Conservation (phyloP, 768 basidiomycete species). For the Gymnopilus dilepis region DNA sequence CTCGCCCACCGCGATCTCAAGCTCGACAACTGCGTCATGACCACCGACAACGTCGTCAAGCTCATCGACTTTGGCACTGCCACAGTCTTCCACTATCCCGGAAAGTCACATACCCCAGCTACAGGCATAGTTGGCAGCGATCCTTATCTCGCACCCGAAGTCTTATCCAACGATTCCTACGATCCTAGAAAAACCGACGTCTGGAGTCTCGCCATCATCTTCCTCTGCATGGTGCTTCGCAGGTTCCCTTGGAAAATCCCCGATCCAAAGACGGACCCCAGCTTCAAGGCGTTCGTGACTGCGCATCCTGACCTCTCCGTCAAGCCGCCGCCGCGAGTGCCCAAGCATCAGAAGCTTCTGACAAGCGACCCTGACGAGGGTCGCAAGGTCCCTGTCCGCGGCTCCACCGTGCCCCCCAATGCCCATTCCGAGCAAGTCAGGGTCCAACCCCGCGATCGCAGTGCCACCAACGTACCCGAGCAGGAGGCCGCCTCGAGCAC, state of each 20-base stretch:
- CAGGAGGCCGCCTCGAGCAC: conserved; percentile 39
- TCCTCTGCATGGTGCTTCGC: conserved; percentile 97
- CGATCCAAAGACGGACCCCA: conserved; percentile 90
- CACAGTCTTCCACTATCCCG: conserved; percentile 99
- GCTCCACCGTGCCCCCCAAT: conserved; percentile 40
- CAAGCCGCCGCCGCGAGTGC: conserved; percentile 47
- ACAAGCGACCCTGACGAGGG: conserved; percentile 5
- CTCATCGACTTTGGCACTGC: conserved; percentile 99
- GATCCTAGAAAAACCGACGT: conserved; percentile 98
- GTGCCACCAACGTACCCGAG: conserved; percentile 33
- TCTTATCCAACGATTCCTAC: conserved; percentile 78
- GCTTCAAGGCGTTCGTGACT: conserved; percentile 89
- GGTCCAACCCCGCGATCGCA: conserved; percentile 38
- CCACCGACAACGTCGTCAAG: conserved; percentile 91
- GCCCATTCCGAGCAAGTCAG: conserved; percentile 29
- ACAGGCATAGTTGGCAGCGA: conserved; percentile 96
- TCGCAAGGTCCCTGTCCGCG: conserved; percentile 34
- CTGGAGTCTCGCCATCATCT: conserved; percentile 98
- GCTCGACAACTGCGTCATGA: conserved; percentile 99
- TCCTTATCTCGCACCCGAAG: conserved; percentile 98
- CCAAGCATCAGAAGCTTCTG: conserved; percentile 23
- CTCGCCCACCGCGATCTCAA: conserved; percentile 99
- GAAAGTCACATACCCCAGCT: conserved; percentile 79
- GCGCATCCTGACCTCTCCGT: conserved; percentile 86
- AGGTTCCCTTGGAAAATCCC: conserved; percentile 99